Evolutionary conservation across 768 basidiomycete genomes (phyloP).

Genomic region (Kwoniella sp.): DNA sequence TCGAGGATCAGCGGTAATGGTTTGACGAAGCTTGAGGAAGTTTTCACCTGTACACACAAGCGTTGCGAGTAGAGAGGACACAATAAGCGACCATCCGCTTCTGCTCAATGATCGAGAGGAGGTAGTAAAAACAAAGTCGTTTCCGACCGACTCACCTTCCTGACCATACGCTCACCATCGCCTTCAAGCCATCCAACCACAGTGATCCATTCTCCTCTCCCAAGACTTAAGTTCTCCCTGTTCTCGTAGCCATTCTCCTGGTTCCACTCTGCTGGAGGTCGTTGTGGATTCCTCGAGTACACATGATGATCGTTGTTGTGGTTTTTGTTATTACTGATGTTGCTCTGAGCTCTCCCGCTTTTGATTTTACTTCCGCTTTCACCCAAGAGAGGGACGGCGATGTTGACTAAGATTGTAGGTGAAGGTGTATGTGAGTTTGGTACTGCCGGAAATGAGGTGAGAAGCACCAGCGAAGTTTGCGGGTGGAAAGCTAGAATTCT

Average conservation of each 20-base stretch:
- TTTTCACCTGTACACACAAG: conserved; percentile 19
- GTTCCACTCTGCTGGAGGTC: not conserved
- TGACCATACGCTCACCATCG: conserved; percentile 13
- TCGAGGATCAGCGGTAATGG: conserved; percentile 39
- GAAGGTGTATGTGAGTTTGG: not conserved
- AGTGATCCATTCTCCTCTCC: conserved; percentile 36
- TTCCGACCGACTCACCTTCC: conserved; percentile 31
- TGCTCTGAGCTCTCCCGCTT: no score
- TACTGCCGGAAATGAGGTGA: conserved; percentile 14
- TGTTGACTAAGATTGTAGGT: conserved; percentile 35
- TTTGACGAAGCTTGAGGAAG: conserved; percentile 18
- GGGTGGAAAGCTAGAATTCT: conserved; percentile 41
- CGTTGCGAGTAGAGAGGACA: no score
- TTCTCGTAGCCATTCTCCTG: not conserved
- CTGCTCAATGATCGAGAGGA: not conserved
- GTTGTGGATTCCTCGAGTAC: no score
- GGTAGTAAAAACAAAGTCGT: no score
- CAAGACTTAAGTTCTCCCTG: conserved; percentile 31
- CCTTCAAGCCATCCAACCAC: conserved; percentile 48
- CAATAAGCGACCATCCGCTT: no score
- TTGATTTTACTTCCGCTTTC: no score
- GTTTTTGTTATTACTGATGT: not conserved
- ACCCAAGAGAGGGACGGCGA: conserved; percentile 35
- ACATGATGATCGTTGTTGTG: not conserved
- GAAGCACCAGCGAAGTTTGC: conserved; percentile 24